Base-by-base conservation (phyloP, 2,329 filamentous ascomycete species). In the Paraphoma sp. region DNA sequence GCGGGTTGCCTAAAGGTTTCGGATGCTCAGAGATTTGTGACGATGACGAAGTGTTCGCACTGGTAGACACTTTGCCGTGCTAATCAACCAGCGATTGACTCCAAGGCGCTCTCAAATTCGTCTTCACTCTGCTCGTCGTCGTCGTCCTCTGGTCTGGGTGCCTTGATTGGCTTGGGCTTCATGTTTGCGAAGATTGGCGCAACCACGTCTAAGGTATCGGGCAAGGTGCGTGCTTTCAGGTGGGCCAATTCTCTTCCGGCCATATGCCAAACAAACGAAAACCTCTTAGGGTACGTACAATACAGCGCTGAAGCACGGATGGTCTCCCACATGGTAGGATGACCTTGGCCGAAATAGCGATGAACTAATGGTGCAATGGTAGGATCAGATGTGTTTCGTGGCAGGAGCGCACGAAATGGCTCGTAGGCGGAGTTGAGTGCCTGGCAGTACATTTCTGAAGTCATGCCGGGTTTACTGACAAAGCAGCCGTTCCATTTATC, bases 231-330 rank as follows among this genome's bases (percentile, higher is more conserved):
- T 1, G 70, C 68, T 51, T 81, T 81, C 14, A 81, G 53, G 18
- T 65, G 56, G 9, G 71, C 74, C 2, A 82, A 65, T 53, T 80
- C 75, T 11, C 59, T 54, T 6, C 79, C 79, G 0, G 79, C 79
- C 60, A 81, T 73, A 23, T 64, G 57, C 45, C 76, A 80, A 0
- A 78, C 69, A 30, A 81, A 74, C 0, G 60, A 59, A 6, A 38
- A 31, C 12, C 63, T 62, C 3, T 59, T 58, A 5, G 68, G 63
- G 16, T 71, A 71, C 0, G 48, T 56, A 4, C 61, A 62, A 30
- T 78, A 79, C 2, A 81, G 51, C 1, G 76, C 68, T 0, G 81
- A 83, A 1, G 82, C 82, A 45, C 78, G 80, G 6, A 84, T 63
- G 0, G 76, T 56, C 1, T 80, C 75, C 83, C 83, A 85, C 0